Percentiles rank a stretch among this genome's conserved stretches.
phyloP scores from a whole-genome alignment of 2,329 filamentous ascomycete genomes.

The Thielaviopsis populi region DNA sequence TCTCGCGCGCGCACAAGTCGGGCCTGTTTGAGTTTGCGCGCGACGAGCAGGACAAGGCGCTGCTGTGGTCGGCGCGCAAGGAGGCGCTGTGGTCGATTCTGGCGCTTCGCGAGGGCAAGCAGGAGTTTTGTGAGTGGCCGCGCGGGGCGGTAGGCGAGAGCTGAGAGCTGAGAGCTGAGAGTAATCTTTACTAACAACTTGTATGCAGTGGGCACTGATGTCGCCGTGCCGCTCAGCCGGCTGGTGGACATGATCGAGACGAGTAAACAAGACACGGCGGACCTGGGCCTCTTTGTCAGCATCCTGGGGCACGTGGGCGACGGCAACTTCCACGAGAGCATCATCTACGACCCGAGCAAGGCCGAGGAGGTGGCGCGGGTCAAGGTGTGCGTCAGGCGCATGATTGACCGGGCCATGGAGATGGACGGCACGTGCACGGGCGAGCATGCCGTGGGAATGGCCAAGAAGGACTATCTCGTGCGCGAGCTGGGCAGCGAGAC shows the following conservation, averaged over 20 bases:
- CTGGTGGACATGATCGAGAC: constrained; percentile 64
- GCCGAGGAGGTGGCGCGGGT: constrained; percentile 58
- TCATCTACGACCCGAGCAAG: constrained; percentile 66
- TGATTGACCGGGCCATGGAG: constrained; percentile 78
- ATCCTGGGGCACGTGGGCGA: constrained; percentile 85
- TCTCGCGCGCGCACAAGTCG: constrained; percentile 49
- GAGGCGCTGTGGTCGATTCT: constrained; percentile 77
- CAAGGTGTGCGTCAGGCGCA: constrained; percentile 69
- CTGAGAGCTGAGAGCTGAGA: too few species aligned
- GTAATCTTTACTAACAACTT: constrained; percentile 8
- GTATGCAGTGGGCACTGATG: constrained; percentile 56
- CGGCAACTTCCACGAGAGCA: constrained; percentile 87
- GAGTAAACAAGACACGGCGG: constrained; percentile 78
- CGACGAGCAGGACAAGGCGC: constrained; percentile 52
- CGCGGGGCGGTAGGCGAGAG: background rate
- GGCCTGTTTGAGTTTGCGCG: constrained; percentile 63
- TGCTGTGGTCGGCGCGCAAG: constrained; percentile 69
- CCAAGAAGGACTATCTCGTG: constrained; percentile 66
- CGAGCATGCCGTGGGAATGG: constrained; percentile 73
- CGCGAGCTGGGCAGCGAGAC: constrained; percentile 71
- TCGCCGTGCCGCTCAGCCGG: constrained; percentile 64
- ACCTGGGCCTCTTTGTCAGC: constrained; percentile 71
- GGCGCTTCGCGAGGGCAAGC: constrained; percentile 46
- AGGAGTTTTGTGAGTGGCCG: constrained; percentile 53
- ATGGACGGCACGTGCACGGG: constrained; percentile 93